phyloP scores from a whole-genome alignment of 2,329 filamentous ascomycete genomes.

The Aspergillus sp. region DNA sequence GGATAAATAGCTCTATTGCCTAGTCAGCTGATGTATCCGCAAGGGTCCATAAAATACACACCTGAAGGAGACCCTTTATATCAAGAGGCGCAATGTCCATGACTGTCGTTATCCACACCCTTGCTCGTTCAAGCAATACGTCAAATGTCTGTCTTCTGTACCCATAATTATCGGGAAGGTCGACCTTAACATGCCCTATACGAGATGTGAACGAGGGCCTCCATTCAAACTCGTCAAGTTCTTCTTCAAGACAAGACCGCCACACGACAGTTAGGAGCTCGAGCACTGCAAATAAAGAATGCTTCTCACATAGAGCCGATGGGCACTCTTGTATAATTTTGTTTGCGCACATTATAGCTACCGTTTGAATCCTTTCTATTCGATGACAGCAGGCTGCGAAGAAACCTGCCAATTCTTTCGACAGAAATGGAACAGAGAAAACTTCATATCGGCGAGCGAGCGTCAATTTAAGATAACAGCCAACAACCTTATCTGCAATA shows the following conservation, averaged over 20 bases:
- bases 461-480: conserved; percentile 75
- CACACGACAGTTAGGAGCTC: conserved; percentile 94
- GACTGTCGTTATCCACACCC: conserved; percentile 74
- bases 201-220: conserved; percentile 75
- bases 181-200: conserved; percentile 75
- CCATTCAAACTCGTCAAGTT: conserved; percentile 91
- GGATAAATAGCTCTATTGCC: conserved; percentile 77
- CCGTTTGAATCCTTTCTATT: conserved; percentile 85
- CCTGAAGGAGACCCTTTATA: conserved; percentile 84
- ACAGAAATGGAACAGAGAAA: conserved; percentile 91
- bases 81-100: conserved; percentile 86
- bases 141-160: conserved; percentile 79
- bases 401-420: conserved; percentile 79
- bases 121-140: conserved; percentile 72
- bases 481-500: conserved; percentile 68
- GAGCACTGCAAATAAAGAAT: conserved; percentile 86
- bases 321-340: conserved; percentile 82
- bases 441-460: conserved; percentile 68
- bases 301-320: conserved; percentile 84
- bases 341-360: conserved; percentile 79
- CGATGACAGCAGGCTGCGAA: conserved; percentile 91
- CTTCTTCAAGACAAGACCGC: conserved; percentile 88
- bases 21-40: not conserved
- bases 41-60: conserved; percentile 16
- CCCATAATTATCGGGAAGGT: conserved; percentile 89